phyloP scores from a whole-genome alignment of 306 rosid genomes.

The Ceratonia siliqua region DNA sequence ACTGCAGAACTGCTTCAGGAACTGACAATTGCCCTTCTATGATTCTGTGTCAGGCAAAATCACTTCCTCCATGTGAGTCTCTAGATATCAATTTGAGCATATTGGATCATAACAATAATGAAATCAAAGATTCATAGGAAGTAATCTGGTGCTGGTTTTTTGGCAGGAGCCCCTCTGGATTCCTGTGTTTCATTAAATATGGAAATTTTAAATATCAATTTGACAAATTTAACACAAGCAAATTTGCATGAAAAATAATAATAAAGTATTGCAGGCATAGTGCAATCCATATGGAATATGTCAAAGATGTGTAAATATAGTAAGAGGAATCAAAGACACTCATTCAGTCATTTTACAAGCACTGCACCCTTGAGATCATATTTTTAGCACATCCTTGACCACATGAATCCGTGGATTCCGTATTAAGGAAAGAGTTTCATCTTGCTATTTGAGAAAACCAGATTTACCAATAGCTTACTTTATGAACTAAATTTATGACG shows the following conservation, averaged over 20 bases:
- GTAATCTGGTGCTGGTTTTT: conserved; percentile 98
- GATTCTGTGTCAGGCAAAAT: conserved; percentile 21
- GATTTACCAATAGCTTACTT: conserved; percentile 18
- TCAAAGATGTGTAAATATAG: neutral
- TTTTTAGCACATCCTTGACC: neutral
- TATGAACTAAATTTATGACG: neutral
- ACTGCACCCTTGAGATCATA: neutral
- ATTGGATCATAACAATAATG: conserved; percentile 23
- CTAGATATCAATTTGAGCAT: conserved; percentile 45
- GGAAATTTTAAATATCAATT: neutral
- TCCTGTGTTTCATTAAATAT: conserved; percentile 54
- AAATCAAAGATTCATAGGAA: conserved; percentile 58
- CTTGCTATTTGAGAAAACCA: conserved; percentile 28
- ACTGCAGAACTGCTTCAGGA: conserved; percentile 41
- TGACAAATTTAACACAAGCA: neutral
- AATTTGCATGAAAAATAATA: neutral
- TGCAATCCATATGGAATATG: neutral
- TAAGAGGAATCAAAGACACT: neutral
- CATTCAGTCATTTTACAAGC: neutral
- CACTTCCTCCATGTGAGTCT: conserved; percentile 36
- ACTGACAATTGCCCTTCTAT: conserved; percentile 25
- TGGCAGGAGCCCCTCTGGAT: conserved; percentile 87
- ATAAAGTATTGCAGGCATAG: neutral
- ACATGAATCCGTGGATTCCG: conserved; percentile 19
- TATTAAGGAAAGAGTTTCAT: neutral